Base-by-base conservation (phyloP, 345 rosid genomes). In the Eutrema japonicum region DNA sequence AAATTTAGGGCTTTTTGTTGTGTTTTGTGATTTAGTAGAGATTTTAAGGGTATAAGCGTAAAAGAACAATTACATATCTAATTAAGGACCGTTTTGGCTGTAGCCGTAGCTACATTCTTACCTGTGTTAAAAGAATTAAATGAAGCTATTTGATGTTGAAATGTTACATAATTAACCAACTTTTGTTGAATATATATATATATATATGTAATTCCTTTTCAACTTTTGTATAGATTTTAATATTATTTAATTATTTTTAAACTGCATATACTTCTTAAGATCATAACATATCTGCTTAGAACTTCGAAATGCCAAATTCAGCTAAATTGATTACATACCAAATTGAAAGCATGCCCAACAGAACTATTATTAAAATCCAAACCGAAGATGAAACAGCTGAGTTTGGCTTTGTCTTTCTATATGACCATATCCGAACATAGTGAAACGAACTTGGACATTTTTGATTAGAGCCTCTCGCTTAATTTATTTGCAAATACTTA, bases 11-110 rank as follows among this genome's bases (percentile, higher is more conserved):
- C 7, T 49, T 66, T 57, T 16, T 66, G 72, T 43, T 62, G 1
- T 4, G 5, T 18, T 72, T 63, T 42, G 70, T 63, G 16, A 72
- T 42, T 52, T 42, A 18, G 13, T 0, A 11, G 8, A 41, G 8
- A 41, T 41, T n/a, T 18, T 2, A 43, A 72, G 70, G 70, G 69
- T 63, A 71, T 29, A 32, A 18, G 2, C 11, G 75, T 59, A 26
- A 70, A 69, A 32, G 3, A 4, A 5, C 42, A 6, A 10, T 4
- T 4, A 10, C 13, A 10, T 10, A 41, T 13, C 43, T 41, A 14
- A 7, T 8, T 2, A 7, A 38, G 42, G 12, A 38, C 42, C 42
- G 42, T 38, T 38, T 37, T 37, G 41, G 41, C 10, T 37, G 41
- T 37, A 37, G 10, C 41, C 41, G 10, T 37, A 37, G 10, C 40